Base-by-base conservation (phyloP, 495 filamentous ascomycete species). In the Talaromyces nanjingensis region DNA sequence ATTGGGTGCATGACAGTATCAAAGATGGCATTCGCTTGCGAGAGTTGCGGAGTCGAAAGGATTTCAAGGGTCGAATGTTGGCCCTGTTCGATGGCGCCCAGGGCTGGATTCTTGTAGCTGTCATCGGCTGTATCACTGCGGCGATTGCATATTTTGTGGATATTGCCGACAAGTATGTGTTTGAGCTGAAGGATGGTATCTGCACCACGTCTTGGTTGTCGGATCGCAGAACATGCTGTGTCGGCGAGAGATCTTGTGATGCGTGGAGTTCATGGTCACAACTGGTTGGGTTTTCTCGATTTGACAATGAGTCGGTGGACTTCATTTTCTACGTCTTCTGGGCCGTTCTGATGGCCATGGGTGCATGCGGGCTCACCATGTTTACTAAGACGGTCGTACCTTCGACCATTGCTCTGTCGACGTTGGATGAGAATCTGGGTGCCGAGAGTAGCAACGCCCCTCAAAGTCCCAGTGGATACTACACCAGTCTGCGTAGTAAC, bases 1-100 rank as follows among this genome's bases (percentile, higher is more conserved):
- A 98, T 74, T 98, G 93, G 94, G 94, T 98, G 7, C 92, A 96
- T 70, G 94, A 98, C 69, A 94, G 90, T 72, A 97, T 98, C 66
- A 92, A 93, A 69, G 94, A 98, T 74, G 91, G 92, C 52, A 90
- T 89, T 61, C 89, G 94, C 53, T 85, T 96, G 42, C 96, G 93
- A 67, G 86, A 86, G 56, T 81, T 98, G 29, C 84, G 91, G 53
- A 86, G 81, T 65, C 82, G 93, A 6, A 96, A 90, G 74, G 94
- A 93, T 72, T 79, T 96, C 55, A 87, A 90, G 63, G 94, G 93
- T 6, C 87, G 91, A 47, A 67, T 96, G 24, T 74, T 85, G 42
- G 84, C 89, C 2, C 83, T 87, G 76, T 89, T 96, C 61, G 94
- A 98, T 71, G 88, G 92, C 47, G 86, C 89, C 27, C 93, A 98